Percentiles rank a stretch among this genome's conserved stretches.
Evolutionary conservation across 164 flowering plant species (phyloP).

Genomic region (Tinospora cordifolia): DNA sequence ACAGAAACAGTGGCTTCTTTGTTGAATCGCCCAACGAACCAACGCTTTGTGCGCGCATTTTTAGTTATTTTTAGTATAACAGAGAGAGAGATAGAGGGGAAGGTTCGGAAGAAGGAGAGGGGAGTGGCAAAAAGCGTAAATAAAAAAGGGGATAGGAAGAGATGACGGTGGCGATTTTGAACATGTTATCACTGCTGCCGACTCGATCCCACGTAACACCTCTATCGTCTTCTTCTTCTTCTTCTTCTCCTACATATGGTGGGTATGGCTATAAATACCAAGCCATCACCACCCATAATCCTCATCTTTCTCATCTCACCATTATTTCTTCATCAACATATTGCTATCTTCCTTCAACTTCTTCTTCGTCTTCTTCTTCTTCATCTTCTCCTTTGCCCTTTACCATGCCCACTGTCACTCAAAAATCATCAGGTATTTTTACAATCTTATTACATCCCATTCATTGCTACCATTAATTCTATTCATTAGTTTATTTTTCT

Average conservation of each 20-base stretch:
- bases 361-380: background rate
- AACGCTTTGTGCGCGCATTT: background rate
- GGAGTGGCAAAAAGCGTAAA: background rate
- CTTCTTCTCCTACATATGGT: background rate
- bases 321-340: background rate
- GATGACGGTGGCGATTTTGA: background rate
- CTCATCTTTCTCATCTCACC: background rate
- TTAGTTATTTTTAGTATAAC: background rate
- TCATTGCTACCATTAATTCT: too few relatives aligned
- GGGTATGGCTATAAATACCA: background rate
- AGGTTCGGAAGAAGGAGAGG: too few relatives aligned
- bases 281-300: background rate
- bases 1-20: background rate
- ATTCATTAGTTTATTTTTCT: background rate
- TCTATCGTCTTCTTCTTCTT: background rate
- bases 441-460: too few relatives aligned
- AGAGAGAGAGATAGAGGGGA: background rate
- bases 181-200: conserved; percentile 1
- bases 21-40: background rate
- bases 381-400: background rate
- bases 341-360: background rate
- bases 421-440: too few relatives aligned
- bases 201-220: background rate
- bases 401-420: too few relatives aligned
- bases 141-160: background rate